A percentile compares a stretch with the other conserved stretches of the same genome.
Conservation (phyloP, 257 asterid species). For the Cruciata laevipes region DNA sequence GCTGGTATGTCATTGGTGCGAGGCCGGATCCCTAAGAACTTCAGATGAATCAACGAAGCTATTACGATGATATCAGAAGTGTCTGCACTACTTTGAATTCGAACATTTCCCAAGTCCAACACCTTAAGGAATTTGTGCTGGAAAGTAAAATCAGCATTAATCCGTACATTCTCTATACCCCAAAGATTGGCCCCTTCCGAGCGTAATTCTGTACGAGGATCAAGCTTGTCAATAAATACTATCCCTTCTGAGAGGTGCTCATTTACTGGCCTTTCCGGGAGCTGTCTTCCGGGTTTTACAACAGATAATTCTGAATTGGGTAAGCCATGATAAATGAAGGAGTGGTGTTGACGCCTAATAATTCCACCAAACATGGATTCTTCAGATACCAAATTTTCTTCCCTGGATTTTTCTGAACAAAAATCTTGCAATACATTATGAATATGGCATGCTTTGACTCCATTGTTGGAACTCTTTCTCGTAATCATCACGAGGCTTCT, state of each 20-base stretch:
- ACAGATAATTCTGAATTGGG: no score
- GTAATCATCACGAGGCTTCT: conserved; percentile 5
- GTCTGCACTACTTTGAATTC: background rate
- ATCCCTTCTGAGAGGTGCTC: background rate
- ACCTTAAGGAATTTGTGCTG: background rate
- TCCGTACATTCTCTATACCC: no score
- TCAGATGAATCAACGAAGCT: background rate
- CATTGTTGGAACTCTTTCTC: background rate
- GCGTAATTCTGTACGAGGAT: background rate
- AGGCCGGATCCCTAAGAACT: background rate
- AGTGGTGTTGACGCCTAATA: background rate
- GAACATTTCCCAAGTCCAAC: conserved; percentile 11
- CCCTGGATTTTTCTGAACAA: background rate
- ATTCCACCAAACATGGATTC: background rate
- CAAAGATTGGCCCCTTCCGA: background rate
- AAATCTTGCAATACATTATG: conserved; percentile 4
- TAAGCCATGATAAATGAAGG: background rate
- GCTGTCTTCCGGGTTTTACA: no score
- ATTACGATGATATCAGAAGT: background rate
- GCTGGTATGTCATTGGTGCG: background rate
- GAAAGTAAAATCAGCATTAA: background rate
- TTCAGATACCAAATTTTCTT: background rate
- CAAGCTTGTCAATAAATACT: background rate
- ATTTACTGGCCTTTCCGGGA: no score
- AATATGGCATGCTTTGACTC: background rate